phyloP scores from a whole-genome alignment of 495 filamentous ascomycete species.

The Chaetomium fimeti region DNA sequence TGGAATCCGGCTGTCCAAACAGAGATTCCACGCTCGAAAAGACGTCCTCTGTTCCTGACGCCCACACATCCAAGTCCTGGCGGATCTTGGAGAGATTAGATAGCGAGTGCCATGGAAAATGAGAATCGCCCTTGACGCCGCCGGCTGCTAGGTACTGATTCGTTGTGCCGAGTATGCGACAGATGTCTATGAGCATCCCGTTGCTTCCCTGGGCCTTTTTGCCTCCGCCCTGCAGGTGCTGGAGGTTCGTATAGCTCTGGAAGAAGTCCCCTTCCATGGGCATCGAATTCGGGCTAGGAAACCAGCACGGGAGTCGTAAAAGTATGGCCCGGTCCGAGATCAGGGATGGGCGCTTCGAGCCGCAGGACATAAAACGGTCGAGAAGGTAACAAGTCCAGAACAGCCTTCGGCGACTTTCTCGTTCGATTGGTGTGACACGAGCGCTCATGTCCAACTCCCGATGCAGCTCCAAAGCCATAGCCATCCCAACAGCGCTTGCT shows the following conservation, averaged over 20 bases:
- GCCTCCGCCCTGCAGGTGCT: slow-evolving; percentile 61
- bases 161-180: slow-evolving; percentile 75
- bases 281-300: slow-evolving; percentile 52
- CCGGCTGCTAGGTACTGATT: slow-evolving; percentile 81
- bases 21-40: slow-evolving; percentile 71
- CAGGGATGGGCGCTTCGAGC: slow-evolving; percentile 73
- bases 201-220: slow-evolving; percentile 67
- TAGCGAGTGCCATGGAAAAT: slow-evolving; percentile 84
- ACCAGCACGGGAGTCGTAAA: slow-evolving; percentile 69
- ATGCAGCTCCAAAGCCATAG: slow-evolving; percentile 72
- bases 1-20: slow-evolving; percentile 75
- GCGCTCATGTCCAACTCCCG: slow-evolving; percentile 61
- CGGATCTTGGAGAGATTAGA: slow-evolving; percentile 83
- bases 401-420: slow-evolving; percentile 68
- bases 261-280: slow-evolving; percentile 73
- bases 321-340: slow-evolving; percentile 72
- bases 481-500: slow-evolving; percentile 81
- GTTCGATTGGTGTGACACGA: slow-evolving; percentile 58
- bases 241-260: slow-evolving; percentile 68
- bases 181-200: slow-evolving; percentile 77
- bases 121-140: slow-evolving; percentile 82
- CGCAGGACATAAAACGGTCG: slow-evolving; percentile 74
- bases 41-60: slow-evolving; percentile 73
- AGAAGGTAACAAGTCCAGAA: slow-evolving; percentile 86
- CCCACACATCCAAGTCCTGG: slow-evolving; percentile 81